Base-by-base conservation (phyloP, 129 eudicot species). In the Helianthus tuberosus region DNA sequence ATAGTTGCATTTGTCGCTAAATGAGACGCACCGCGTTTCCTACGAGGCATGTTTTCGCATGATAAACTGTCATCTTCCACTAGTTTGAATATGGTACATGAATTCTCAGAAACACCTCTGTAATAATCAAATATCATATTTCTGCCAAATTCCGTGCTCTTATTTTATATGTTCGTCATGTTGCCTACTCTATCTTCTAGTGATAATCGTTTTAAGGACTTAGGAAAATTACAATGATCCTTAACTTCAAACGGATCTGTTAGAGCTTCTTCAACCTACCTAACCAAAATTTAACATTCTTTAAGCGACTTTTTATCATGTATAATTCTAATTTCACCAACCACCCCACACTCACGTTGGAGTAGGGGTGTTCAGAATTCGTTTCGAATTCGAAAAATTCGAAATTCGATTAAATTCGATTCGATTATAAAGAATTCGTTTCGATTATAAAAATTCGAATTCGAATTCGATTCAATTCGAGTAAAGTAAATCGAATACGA, bases 211-310 rank as follows among this genome's bases (percentile, higher is more conserved):
- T 79, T 68, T 11, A 5, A 64, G 11, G 2, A 13, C 51, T 78
- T 78, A 0, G 73, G 65, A 12, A 13, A 6, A 17, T 41, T 71
- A 38, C 71, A 77, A 0, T 23, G 38, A 71, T 78, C 82, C 58
- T 78, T 78, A 47, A 78, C n/a, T n/a, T n/a, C 82, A 44, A 78
- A 78, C 0, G 60, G 41, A 8, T 44, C n/a, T 13, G 68, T 64
- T 43, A 71, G 29, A 12, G 73, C 82, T 51, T 71, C 61, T 39
- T 71, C 11, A 4, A 71, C 66, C n/a, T 73, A 2, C 82, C 82
- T 32, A 78, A 16, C 27, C 82, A 67, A 35, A 78, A 78, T 8
- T 5, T 65, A 46, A 53, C 73, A 6, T 12, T 78, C 8, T 13
- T 13, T 71, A 17, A 78, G 58, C 2, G 59, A 52, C 2, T 43